Evolutionary conservation across 108 stramenopile species (phyloP).

Genomic region (Mediolabrus comicus): DNA sequence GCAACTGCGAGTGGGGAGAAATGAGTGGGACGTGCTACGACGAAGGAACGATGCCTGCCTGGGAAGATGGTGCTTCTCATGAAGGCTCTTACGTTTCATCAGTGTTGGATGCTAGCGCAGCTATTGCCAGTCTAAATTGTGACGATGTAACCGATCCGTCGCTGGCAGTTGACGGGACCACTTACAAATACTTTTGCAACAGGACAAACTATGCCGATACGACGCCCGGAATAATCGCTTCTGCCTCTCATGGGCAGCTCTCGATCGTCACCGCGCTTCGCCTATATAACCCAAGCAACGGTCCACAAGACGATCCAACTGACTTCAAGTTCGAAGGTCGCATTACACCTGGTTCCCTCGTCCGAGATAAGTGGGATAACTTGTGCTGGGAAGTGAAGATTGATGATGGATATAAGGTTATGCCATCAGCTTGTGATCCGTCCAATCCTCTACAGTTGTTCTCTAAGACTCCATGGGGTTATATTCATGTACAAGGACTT

Average conservation of each 20-base stretch:
- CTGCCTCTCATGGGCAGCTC: background rate
- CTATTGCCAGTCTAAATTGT: background rate
- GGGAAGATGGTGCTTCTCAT: background rate
- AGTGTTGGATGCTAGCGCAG: background rate
- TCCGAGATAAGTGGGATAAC: background rate
- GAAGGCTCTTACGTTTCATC: background rate
- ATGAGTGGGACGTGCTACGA: background rate
- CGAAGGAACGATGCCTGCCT: background rate
- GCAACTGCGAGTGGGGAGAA: background rate
- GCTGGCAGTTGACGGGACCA: background rate
- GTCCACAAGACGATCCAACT: constrained; percentile 5
- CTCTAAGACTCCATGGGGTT: background rate
- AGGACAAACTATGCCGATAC: background rate
- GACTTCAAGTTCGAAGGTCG: constrained; percentile 7
- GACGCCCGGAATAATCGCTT: background rate
- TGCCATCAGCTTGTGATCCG: background rate
- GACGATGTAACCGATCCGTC: background rate
- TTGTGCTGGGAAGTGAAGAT: constrained; percentile 4
- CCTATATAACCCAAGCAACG: constrained; percentile 4
- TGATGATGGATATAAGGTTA: background rate
- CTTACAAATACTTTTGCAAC: background rate
- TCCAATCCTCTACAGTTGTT: constrained; percentile 1
- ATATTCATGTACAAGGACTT: background rate
- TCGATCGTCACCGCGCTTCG: constrained; percentile 15
- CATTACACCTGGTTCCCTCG: background rate